Evolutionary conservation across 140 eudicot species (phyloP).

Genomic region (Bidens hawaiensis): DNA sequence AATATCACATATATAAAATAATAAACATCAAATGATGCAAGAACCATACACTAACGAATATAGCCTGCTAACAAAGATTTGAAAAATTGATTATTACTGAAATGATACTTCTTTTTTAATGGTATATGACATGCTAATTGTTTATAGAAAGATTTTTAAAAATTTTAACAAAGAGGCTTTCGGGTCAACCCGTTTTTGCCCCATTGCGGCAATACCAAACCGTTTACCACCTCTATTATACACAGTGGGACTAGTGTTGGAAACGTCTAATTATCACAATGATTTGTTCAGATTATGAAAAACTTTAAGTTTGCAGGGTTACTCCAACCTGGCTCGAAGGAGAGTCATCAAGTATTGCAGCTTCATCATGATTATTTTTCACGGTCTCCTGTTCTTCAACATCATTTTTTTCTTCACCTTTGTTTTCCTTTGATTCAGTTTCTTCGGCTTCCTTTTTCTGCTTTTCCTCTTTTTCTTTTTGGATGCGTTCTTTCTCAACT

Average conservation of each 20-base stretch:
- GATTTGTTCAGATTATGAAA: not conserved
- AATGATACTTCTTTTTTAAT: too few species aligned
- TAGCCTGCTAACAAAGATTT: not conserved
- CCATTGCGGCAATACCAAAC: not conserved
- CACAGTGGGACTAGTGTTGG: too few species aligned
- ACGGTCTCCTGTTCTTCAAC: constrained; percentile 21
- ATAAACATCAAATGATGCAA: constrained; percentile 9
- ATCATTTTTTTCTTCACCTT: constrained; percentile 35
- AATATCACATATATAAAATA: not conserved
- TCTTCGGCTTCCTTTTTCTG: constrained; percentile 64
- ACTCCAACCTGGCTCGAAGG: constrained; percentile 44
- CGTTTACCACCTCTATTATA: constrained; percentile 1
- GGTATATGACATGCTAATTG: too few species aligned
- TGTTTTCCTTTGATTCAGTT: constrained; percentile 36
- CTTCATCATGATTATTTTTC: constrained; percentile 26
- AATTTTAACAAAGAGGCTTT: too few species aligned
- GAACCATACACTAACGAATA: not conserved
- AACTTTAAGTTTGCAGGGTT: constrained; percentile 4
- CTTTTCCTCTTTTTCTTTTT: constrained; percentile 85
- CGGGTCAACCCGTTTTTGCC: not conserved
- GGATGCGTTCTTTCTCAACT: constrained; percentile 84
- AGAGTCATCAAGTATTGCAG: constrained; percentile 38
- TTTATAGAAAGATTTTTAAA: too few species aligned
- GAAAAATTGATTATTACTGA: too few species aligned
- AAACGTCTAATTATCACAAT: constrained; percentile 11